A percentile compares a stretch with the other conserved stretches of the same genome.
phyloP scores from a whole-genome alignment of 31 red algal species.

The Pterothamnion heteromorphum region DNA sequence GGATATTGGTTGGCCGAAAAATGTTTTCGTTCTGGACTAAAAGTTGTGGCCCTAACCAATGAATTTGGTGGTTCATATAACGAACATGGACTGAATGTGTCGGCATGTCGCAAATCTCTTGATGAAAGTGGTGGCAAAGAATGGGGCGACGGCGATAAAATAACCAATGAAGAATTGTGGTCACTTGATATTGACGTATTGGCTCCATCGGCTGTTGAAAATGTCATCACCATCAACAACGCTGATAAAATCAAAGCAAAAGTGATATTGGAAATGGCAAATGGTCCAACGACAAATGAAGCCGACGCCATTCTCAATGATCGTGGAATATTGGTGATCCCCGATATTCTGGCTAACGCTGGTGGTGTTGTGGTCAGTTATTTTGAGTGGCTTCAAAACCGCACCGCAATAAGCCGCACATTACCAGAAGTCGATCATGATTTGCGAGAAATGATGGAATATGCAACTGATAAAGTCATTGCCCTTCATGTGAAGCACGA shows the following conservation, averaged over 20 bases:
- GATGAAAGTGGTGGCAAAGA: too few relatives aligned
- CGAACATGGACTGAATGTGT: too few relatives aligned
- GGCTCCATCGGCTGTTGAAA: constrained; percentile 64
- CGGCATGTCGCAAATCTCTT: too few relatives aligned
- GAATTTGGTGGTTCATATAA: too few relatives aligned
- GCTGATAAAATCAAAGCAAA: constrained; percentile 51
- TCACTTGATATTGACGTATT: constrained; percentile 50
- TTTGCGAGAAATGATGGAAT: neutral
- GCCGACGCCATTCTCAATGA: constrained; percentile 52
- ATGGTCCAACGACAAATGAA: constrained; percentile 56
- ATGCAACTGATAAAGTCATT: neutral
- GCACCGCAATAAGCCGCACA: neutral
- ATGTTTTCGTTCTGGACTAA: too few relatives aligned
- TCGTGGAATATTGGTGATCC: constrained; percentile 41
- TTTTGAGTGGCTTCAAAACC: constrained; percentile 51
- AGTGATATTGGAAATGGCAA: constrained; percentile 59
- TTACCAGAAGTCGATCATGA: neutral
- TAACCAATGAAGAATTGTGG: too few relatives aligned
- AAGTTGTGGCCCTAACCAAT: too few relatives aligned
- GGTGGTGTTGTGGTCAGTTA: constrained; percentile 67
- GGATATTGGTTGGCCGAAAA: too few relatives aligned
- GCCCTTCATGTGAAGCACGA: neutral
- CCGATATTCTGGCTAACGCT: constrained; percentile 68
- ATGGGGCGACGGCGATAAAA: too few relatives aligned
- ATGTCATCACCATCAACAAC: constrained; percentile 52